These are phyloP conservation scores for Rhizophagus clarus DNA, from an alignment of 192 early-diverging fungal species.

Conservation along the genomic window DNA sequence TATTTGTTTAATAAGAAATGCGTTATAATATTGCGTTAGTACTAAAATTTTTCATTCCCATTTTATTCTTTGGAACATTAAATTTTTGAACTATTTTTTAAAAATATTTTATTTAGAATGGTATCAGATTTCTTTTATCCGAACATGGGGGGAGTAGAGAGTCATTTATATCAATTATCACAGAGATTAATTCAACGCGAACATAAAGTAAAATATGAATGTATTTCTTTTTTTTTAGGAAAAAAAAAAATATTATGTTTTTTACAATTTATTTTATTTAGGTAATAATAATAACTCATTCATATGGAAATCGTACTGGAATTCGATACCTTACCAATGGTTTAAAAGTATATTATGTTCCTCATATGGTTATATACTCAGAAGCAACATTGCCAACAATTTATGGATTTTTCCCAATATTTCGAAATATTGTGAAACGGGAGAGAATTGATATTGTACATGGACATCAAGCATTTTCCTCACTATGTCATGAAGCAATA, in stretches of 20 bases:
- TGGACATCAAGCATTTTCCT: conserved; percentile 94
- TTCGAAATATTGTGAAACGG: conserved; percentile 88
- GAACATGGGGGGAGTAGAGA: conserved; percentile 94
- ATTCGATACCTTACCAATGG: conserved; percentile 91
- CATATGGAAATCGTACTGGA: conserved; percentile 78
- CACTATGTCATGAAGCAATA: conserved; percentile 94
- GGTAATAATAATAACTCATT: conserved; percentile 93
- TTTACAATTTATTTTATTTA: conserved; percentile 27
- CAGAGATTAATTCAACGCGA: conserved; percentile 86
- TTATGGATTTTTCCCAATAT: conserved; percentile 87
- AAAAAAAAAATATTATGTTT: neutral
- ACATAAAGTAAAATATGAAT: conserved; percentile 70
- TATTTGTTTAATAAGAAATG: neutral
- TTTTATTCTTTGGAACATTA: neutral
- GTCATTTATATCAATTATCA: conserved; percentile 89
- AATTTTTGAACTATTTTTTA: neutral
- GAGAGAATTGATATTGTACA: conserved; percentile 95
- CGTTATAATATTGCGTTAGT: conserved; percentile 31
- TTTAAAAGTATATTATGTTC: conserved; percentile 95
- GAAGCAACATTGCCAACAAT: conserved; percentile 91
- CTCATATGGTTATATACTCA: conserved; percentile 79
- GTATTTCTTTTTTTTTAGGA: neutral
- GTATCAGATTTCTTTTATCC: conserved; percentile 99
- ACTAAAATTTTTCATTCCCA: neutral
- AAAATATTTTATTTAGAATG: conserved; percentile 59